Base-by-base conservation (phyloP, 768 basidiomycete species). In the Hemileccinum rubropunctum region DNA sequence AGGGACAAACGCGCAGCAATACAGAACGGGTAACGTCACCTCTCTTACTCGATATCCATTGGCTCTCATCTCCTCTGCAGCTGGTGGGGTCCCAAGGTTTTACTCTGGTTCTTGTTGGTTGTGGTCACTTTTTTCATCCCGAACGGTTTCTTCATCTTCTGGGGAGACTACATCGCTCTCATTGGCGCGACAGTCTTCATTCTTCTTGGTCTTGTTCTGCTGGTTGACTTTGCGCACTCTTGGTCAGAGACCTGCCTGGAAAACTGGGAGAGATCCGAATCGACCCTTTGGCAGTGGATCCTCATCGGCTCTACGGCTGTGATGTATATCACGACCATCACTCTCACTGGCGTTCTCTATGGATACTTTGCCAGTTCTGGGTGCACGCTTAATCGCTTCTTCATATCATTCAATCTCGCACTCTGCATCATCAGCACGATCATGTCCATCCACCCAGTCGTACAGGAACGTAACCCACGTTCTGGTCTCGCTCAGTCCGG, bases 11-110 rank as follows among this genome's bases (percentile, higher is more conserved):
- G 97, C 10, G 91, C 95, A 1, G 88, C 93, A 15, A 83, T 99
- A 50, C 97, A 99, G 75, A 99, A 99, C 69, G 97, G 95, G 91
- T 94, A 67, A 57, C 76, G 56, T 20, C 6, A 42, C 10, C 13
- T 36, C 21, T 47, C 40, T 56, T 48, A 27, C 33, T 44, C 10
- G 23, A 37, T 36, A 8, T 47, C 33, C 45, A 37, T 45, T 45
- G 20, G 3, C 56, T 69, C 49, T n/a, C n/a, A n/a, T n/a, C 69
- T 36, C 13, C 32, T 27, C 23, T 23, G 15, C 58, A 95, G 94
- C 26, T 99, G 94, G 94, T 99, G 97, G 97, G 97, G 97, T 20
- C 95, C 94, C 3, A 99, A 99, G 66, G 84, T 91, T 44, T 77
- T 97, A 9, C 74, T 89, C 9, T 99, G 95, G 91, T 65, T 97